Percentiles rank a stretch among this genome's conserved stretches.
Evolutionary conservation across 2,329 filamentous ascomycete genomes (phyloP).

Genomic region (Exophiala xenobiotica): DNA sequence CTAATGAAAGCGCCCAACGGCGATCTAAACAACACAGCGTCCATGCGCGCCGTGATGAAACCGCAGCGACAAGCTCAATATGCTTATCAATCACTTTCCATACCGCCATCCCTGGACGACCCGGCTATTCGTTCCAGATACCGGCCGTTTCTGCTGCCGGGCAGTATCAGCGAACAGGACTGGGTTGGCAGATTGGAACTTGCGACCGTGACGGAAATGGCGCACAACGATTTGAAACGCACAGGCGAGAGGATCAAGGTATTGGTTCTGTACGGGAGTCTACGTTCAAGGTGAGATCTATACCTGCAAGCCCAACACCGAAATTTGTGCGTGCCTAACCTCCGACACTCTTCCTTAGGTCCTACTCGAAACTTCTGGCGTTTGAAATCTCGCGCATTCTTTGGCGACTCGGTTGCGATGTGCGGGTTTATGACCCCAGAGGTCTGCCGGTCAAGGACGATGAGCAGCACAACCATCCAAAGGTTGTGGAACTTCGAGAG

Average conservation of each 20-base stretch:
- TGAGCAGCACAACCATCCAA: conserved; percentile 55
- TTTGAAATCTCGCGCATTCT: conserved; percentile 62
- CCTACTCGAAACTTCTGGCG: conserved; percentile 61
- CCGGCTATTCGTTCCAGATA: conserved; percentile 48
- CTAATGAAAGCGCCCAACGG: conserved; percentile 5
- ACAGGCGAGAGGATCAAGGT: conserved; percentile 52
- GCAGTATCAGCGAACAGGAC: conserved; percentile 43
- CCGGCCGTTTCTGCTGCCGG: conserved; percentile 56
- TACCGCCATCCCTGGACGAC: conserved; percentile 50
- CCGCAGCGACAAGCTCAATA: conserved; percentile 16
- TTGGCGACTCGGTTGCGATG: conserved; percentile 64
- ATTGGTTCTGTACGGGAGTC: conserved; percentile 61
- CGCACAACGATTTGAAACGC: conserved; percentile 46
- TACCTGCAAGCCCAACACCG: no score
- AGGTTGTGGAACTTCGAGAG: conserved; percentile 62
- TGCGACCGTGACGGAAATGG: conserved; percentile 52
- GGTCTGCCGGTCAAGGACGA: conserved; percentile 65
- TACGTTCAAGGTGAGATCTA: conserved; percentile 43
- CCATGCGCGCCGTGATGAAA: conserved; percentile 13
- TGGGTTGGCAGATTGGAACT: conserved; percentile 61
- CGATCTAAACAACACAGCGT: conserved; percentile 21
- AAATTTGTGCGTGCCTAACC: no score
- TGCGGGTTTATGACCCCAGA: conserved; percentile 60
- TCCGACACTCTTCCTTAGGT: no score
- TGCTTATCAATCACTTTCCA: conserved; percentile 42